A percentile compares a stretch with the other conserved stretches of the same genome.
Evolutionary conservation across 805 yeast species (phyloP).

Genomic region (Hanseniaspora nectarophila): DNA sequence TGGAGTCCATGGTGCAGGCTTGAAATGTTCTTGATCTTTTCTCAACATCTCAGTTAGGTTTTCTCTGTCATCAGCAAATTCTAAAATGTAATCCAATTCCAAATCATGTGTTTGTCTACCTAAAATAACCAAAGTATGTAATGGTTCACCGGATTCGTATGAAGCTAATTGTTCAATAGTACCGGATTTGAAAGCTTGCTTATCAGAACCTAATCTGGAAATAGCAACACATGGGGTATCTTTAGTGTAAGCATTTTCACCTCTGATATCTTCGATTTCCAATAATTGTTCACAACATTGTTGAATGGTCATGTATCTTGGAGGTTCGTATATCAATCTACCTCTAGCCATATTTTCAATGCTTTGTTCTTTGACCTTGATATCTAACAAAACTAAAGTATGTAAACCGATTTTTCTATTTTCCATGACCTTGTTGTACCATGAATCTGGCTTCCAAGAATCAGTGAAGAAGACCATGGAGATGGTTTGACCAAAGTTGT

Average conservation of each 20-base stretch:
- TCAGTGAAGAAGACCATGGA: slow-evolving; percentile 93
- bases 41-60: slow-evolving; percentile 36
- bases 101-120: slow-evolving; percentile 92
- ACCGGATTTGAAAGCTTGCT: slow-evolving; percentile 73
- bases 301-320: slow-evolving; percentile 85
- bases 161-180: slow-evolving; percentile 64
- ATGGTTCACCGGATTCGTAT: slow-evolving; percentile 87
- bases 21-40: slow-evolving; percentile 55
- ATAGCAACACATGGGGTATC: slow-evolving; percentile 90
- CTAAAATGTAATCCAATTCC: slow-evolving; percentile 73
- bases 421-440: slow-evolving; percentile 79
- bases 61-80: slow-evolving; percentile 53
- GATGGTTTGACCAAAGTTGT: slow-evolving; percentile 95
- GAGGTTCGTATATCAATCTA: slow-evolving; percentile 85
- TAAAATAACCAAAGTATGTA: slow-evolving; percentile 79
- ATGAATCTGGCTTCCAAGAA: slow-evolving; percentile 90
- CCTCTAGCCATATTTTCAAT: slow-evolving; percentile 90
- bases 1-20: slow-evolving; percentile 59
- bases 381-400: slow-evolving; percentile 76
- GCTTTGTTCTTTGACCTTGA: slow-evolving; percentile 94
- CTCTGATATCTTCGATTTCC: slow-evolving; percentile 72
- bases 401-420: slow-evolving; percentile 85
- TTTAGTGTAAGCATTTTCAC: slow-evolving; percentile 67
- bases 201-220: slow-evolving; percentile 79
- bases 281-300: slow-evolving; percentile 81